Percentiles rank a stretch among this genome's conserved stretches.
These are phyloP conservation scores for Penicillium hordei DNA, from an alignment of 2,329 filamentous ascomycete species.

Conservation along the genomic window DNA sequence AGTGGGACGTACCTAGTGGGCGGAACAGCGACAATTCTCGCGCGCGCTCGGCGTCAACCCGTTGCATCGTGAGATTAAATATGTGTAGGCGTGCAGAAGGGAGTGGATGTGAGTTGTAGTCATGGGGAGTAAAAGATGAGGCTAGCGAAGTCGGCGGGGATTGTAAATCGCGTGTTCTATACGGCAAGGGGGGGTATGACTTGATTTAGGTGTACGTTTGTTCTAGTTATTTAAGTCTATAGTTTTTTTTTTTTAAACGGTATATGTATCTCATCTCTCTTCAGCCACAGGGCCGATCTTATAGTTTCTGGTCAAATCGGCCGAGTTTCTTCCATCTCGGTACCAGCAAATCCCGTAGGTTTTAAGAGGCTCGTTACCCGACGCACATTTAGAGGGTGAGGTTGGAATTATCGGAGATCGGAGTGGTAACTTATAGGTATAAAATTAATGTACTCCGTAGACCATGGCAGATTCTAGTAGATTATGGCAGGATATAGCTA, in stretches of 20 bases:
- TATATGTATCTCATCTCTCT: conserved; percentile 15
- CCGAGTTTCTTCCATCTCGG: conserved; percentile 19
- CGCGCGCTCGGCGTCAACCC: conserved; percentile 41
- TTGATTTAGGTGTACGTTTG: background rate
- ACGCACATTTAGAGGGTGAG: background rate
- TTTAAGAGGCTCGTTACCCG: conserved; percentile 10
- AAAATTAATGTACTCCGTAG: background rate
- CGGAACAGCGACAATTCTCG: conserved; percentile 46
- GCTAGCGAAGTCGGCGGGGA: conserved; percentile 3
- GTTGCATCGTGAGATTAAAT: conserved; percentile 25
- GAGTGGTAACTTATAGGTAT: background rate
- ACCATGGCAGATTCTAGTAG: background rate
- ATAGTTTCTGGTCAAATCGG: conserved; percentile 11
- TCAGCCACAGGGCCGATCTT: conserved; percentile 6
- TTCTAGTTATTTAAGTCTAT: background rate
- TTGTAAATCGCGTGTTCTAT: background rate
- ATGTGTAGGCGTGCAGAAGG: background rate
- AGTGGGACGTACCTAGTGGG: conserved; percentile 43
- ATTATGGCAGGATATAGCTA: background rate
- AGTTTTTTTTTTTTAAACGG: background rate
- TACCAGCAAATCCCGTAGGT: conserved; percentile 15
- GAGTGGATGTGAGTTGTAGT: background rate
- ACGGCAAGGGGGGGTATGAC: background rate
- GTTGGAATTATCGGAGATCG: background rate
- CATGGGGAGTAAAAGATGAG: background rate